phyloP scores from a whole-genome alignment of 192 early-diverging fungal genomes.

The Entrophospora sp. region DNA sequence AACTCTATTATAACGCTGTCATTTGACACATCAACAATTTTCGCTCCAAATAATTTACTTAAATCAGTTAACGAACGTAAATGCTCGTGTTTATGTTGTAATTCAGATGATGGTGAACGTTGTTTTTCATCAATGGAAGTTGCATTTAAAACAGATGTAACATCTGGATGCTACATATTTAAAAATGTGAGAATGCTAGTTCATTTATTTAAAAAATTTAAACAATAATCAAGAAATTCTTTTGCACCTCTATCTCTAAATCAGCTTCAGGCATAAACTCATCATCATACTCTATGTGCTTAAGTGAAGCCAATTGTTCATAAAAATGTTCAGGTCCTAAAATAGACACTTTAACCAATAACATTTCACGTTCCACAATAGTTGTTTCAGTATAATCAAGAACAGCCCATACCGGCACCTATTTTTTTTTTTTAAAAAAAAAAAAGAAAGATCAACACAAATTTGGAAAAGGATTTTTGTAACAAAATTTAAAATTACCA shows the following conservation, averaged over 20 bases:
- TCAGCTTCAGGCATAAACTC: conserved; percentile 19
- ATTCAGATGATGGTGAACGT: conserved; percentile 33
- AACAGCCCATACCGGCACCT: conserved; percentile 89
- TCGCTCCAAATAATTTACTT: conserved; percentile 77
- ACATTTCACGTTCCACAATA: conserved; percentile 93
- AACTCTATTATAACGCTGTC: conserved; percentile 82
- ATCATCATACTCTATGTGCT: conserved; percentile 28
- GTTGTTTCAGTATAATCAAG: too few species aligned
- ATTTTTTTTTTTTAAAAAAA: too few species aligned
- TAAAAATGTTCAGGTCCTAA: conserved; percentile 53
- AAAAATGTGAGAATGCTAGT: not conserved
- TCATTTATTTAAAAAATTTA: not conserved
- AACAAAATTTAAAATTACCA: too few species aligned
- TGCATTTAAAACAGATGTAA: too few species aligned
- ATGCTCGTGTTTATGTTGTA: conserved; percentile 49
- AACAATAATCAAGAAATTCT: too few species aligned
- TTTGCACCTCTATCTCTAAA: not conserved
- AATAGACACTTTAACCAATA: conserved; percentile 88
- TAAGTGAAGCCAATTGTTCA: conserved; percentile 36
- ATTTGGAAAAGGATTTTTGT: not conserved
- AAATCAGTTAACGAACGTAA: conserved; percentile 75
- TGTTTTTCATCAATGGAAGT: conserved; percentile 18
- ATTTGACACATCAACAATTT: too few species aligned
- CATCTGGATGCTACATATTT: not conserved
- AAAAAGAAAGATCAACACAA: too few species aligned